phyloP scores from a whole-genome alignment of 2,329 filamentous ascomycete genomes.

The Teratosphaeria gauchensis region DNA sequence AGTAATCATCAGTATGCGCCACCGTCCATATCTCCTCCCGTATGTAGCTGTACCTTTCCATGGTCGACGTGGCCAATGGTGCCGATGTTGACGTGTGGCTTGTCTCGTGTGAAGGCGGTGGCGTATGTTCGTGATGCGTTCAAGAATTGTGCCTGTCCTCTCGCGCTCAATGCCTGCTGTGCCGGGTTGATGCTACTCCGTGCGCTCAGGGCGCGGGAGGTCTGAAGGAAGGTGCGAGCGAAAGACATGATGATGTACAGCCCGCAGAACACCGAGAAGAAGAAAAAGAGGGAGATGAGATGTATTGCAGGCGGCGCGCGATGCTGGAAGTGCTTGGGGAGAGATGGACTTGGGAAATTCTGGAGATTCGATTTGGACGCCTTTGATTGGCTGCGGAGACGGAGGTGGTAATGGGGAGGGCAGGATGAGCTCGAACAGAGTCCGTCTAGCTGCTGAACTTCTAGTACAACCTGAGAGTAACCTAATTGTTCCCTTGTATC shows the following conservation, averaged over 20 bases:
- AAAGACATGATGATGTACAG: conserved; percentile 55
- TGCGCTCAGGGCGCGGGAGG: conserved; percentile 65
- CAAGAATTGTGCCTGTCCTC: conserved; percentile 54
- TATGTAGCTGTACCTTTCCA: conserved; percentile 63
- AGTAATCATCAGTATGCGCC: neutral
- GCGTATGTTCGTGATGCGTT: conserved; percentile 53
- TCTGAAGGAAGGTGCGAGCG: conserved; percentile 73
- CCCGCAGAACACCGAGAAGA: neutral
- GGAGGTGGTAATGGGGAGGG: neutral
- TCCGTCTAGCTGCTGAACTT: too few species aligned
- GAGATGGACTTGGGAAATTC: neutral
- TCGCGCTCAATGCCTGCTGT: conserved; percentile 56
- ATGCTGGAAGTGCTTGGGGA: neutral
- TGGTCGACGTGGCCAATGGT: conserved; percentile 99
- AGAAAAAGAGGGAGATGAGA: neutral
- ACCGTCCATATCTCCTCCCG: neutral
- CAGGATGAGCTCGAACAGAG: too few species aligned
- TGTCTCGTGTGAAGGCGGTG: conserved; percentile 69
- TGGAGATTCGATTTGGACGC: neutral
- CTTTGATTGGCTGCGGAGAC: neutral
- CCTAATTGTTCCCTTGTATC: too few species aligned
- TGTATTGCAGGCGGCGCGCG: neutral
- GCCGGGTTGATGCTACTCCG: conserved; percentile 61
- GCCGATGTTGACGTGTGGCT: conserved; percentile 98
- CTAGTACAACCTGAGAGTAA: too few species aligned